phyloP scores from a whole-genome alignment of 1,284 basidiomycete species.

The Salmacisia buchloeana region DNA sequence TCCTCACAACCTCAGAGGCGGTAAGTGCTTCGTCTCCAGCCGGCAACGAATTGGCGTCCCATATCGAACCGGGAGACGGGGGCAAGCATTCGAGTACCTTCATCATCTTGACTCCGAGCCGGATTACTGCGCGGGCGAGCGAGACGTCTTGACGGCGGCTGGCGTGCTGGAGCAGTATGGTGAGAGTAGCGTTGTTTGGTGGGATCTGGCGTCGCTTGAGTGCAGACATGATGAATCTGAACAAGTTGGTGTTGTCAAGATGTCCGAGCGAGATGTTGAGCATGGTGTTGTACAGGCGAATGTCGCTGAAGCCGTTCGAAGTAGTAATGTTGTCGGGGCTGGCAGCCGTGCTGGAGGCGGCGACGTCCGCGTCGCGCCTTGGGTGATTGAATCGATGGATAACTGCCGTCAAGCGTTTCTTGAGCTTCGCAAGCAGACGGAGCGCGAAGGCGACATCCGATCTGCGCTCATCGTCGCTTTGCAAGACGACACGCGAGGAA shows the following conservation, averaged over 20 bases:
- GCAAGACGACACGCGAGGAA: neutral
- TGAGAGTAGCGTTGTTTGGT: neutral
- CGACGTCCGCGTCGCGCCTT: neutral
- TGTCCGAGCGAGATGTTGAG: conserved; percentile 2
- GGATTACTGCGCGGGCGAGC: neutral
- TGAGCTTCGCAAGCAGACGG: neutral
- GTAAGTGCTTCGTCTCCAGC: too few relatives aligned
- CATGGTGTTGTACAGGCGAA: neutral
- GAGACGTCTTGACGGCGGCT: neutral
- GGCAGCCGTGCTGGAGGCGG: too few relatives aligned
- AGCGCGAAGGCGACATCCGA: neutral
- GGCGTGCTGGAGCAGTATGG: neutral
- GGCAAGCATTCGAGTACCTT: neutral
- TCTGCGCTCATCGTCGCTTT: neutral
- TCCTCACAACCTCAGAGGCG: too few relatives aligned
- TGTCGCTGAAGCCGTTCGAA: neutral
- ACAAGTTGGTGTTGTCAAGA: neutral
- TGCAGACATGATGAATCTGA: neutral
- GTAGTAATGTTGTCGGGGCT: too few relatives aligned
- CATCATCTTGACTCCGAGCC: neutral
- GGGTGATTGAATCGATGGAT: neutral
- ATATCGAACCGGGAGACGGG: too few relatives aligned
- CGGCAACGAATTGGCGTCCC: too few relatives aligned
- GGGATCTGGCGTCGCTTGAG: neutral
- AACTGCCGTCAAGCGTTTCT: neutral